Conservation (phyloP, 1,284 basidiomycete genomes). For the Marasmius oreades region DNA sequence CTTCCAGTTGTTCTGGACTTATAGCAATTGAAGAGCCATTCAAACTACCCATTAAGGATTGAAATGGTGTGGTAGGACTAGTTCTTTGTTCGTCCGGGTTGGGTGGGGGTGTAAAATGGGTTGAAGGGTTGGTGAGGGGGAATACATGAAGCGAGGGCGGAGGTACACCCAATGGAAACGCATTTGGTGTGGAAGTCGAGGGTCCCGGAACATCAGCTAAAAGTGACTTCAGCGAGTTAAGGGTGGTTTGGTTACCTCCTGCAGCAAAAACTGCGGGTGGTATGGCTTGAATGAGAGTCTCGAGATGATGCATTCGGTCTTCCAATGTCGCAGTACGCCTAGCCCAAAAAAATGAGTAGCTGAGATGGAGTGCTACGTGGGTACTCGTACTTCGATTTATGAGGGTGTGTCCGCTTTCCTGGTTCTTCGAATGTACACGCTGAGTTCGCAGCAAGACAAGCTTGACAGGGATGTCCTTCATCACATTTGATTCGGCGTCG, state of each 20-base stretch:
- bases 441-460: conserved; percentile 72
- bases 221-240: conserved; percentile 19
- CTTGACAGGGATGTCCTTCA: conserved; percentile 81
- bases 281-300: conserved; percentile 77
- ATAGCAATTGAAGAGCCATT: conserved; percentile 23
- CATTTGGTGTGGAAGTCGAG: conserved; percentile 45
- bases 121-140: conserved; percentile 74
- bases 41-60: conserved; percentile 33
- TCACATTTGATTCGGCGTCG: conserved; percentile 80
- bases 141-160: conserved; percentile 73
- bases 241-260: conserved; percentile 27
- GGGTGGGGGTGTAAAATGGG: conserved; percentile 56
- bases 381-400: conserved; percentile 67
- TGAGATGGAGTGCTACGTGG: background rate
- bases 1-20: conserved; percentile 44
- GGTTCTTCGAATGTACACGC: conserved; percentile 82
- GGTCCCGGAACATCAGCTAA: conserved; percentile 42
- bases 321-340: conserved; percentile 76
- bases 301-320: conserved; percentile 81
- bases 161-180: conserved; percentile 65
- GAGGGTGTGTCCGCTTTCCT: conserved; percentile 76
- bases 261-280: conserved; percentile 74
- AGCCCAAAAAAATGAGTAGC: conserved; percentile 10
- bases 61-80: conserved; percentile 42
- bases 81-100: conserved; percentile 36